Percentiles rank a stretch among this genome's conserved stretches.
These are phyloP conservation scores for Aplosporella prunicola DNA, from an alignment of 2,329 filamentous ascomycete species.

Conservation along the genomic window DNA sequence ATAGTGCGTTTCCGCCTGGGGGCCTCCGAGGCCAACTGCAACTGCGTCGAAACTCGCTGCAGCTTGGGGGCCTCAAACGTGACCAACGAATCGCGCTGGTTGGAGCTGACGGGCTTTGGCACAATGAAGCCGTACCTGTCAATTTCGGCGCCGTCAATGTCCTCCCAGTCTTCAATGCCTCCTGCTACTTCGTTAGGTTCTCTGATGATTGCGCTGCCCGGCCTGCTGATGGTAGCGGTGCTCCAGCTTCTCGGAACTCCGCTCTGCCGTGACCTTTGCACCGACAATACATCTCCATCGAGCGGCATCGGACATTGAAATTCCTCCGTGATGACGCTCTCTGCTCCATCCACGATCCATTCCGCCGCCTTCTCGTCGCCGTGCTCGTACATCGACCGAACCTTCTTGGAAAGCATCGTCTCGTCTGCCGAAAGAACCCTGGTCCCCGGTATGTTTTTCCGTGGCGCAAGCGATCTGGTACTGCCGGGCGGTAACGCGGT, in stretches of 20 bases:
- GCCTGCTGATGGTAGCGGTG: constrained; percentile 14
- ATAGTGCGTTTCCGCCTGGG: constrained; percentile 46
- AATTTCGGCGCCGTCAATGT: constrained; percentile 49
- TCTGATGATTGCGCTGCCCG: constrained; percentile 32
- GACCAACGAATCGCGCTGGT: constrained; percentile 22
- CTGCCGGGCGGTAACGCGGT: too few relatives aligned
- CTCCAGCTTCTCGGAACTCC: constrained; percentile 20
- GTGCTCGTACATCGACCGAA: constrained; percentile 54
- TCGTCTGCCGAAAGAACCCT: constrained; percentile 55
- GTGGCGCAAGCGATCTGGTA: constrained; percentile 4
- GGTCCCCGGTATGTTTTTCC: constrained; percentile 15
- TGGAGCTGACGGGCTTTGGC: constrained; percentile 29
- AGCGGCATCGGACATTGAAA: not conserved
- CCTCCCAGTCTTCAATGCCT: constrained; percentile 56
- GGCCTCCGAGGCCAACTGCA: constrained; percentile 47
- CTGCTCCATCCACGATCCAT: constrained; percentile 22
- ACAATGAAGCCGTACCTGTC: constrained; percentile 59
- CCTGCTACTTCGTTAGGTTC: constrained; percentile 49
- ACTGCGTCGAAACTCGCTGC: constrained; percentile 50
- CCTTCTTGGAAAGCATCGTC: constrained; percentile 52
- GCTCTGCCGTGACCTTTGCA: constrained; percentile 3
- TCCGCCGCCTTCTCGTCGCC: constrained; percentile 47
- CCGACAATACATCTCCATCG: constrained; percentile 2
- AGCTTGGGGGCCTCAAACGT: constrained; percentile 33
- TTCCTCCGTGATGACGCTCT: not conserved